Conservation (phyloP, 441 rosid species). For the Gossypium trilobum region DNA sequence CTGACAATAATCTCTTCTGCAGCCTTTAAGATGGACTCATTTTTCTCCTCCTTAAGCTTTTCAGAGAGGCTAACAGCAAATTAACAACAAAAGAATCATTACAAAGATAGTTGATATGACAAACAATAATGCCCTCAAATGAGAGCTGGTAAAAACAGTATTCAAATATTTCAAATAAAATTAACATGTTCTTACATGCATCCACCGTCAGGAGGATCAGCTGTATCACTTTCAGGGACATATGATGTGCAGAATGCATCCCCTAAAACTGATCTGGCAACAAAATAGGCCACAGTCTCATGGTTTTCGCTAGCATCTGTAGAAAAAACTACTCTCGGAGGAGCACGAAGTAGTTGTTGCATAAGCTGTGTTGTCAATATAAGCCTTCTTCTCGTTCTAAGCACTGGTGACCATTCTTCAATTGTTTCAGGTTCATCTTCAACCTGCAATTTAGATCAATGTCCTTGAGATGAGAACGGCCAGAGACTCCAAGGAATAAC, state of each 20-base stretch:
- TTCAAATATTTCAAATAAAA: not conserved
- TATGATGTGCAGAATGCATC: slow-evolving; percentile 50
- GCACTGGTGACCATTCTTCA: slow-evolving; percentile 32
- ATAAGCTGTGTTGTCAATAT: slow-evolving; percentile 60
- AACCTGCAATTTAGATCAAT: slow-evolving; percentile 36
- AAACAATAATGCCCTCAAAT: not conserved
- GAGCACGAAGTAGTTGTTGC: slow-evolving; percentile 61
- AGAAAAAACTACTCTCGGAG: slow-evolving; percentile 36
- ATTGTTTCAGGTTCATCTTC: slow-evolving; percentile 40
- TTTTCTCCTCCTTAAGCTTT: slow-evolving; percentile 32
- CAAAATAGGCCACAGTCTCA: slow-evolving; percentile 43
- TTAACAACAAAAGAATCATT: not conserved
- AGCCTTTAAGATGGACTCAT: slow-evolving; percentile 31
- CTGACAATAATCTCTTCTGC: slow-evolving; percentile 48
- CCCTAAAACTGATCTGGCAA: slow-evolving; percentile 54
- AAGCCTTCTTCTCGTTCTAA: slow-evolving; percentile 65
- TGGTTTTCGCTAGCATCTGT: slow-evolving; percentile 36
- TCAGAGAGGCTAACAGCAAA: slow-evolving; percentile 34
- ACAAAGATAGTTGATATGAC: not conserved
- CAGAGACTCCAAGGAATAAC: not conserved
- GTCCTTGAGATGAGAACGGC: slow-evolving; percentile 12
- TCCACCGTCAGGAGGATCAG: slow-evolving; percentile 23
- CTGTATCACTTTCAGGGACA: slow-evolving; percentile 25
- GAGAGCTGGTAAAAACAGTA: not conserved
- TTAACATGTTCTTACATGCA: slow-evolving; percentile 40